Conservation (phyloP, 2,329 filamentous ascomycete genomes). For the Nigrograna mackinnonii region DNA sequence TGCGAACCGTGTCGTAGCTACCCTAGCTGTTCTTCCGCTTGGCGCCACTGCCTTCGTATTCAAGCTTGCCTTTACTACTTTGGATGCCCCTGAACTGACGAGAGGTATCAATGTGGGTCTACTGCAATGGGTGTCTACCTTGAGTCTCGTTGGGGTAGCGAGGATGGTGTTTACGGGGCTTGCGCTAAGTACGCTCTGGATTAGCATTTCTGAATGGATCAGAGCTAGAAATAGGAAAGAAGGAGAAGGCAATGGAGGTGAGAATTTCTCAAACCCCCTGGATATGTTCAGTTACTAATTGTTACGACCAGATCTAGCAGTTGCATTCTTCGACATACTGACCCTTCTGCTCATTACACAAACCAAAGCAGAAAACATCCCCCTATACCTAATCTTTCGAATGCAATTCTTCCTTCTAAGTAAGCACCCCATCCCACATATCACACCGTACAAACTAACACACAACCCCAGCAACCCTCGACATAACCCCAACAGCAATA, state of each 20-base stretch:
- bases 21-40: constrained; percentile 42
- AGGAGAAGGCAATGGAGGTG: constrained; percentile 28
- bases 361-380: constrained; percentile 81
- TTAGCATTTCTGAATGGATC: constrained; percentile 31
- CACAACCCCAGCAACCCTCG: constrained; percentile 37
- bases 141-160: constrained; percentile 31
- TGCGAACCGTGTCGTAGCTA: constrained; percentile 31
- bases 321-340: constrained; percentile 63
- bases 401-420: constrained; percentile 60
- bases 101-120: constrained; percentile 43
- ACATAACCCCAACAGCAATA: constrained; percentile 58
- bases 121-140: constrained; percentile 51
- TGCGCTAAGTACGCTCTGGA: constrained; percentile 28
- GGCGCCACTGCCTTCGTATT: constrained; percentile 71
- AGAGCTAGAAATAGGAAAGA: constrained; percentile 19
- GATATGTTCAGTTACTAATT: background rate
- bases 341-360: constrained; percentile 85
- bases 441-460: constrained; percentile 29
- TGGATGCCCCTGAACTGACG: constrained; percentile 82
- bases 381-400: constrained; percentile 78
- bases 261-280: constrained; percentile 5
- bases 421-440: constrained; percentile 43
- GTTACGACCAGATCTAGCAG: constrained; percentile 46
- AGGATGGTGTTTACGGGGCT: constrained; percentile 44
- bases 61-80: constrained; percentile 85